phyloP scores from a whole-genome alignment of 768 basidiomycete genomes.

The Tulasnella sp. region DNA sequence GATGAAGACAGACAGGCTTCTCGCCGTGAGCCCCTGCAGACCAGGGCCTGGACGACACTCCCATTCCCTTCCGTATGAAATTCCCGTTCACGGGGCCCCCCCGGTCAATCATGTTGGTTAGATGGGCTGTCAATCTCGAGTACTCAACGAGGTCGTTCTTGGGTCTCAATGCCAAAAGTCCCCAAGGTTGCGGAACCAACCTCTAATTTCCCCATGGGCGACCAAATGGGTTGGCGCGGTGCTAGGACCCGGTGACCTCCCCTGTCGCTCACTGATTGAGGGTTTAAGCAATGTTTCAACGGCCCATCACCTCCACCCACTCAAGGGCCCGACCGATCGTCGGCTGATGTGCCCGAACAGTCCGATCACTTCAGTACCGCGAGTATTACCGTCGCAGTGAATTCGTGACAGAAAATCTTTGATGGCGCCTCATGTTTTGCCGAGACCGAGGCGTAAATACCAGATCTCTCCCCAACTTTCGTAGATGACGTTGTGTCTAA shows the following conservation, averaged over 20 bases:
- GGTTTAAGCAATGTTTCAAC: background rate
- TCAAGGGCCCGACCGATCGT: background rate
- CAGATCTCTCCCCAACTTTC: background rate
- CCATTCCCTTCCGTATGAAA: background rate
- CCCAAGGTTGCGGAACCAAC: slow-evolving; percentile 2
- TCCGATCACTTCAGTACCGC: background rate
- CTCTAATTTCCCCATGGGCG: slow-evolving; percentile 3
- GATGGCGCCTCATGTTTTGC: slow-evolving; percentile 15
- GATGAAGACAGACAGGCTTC: slow-evolving; percentile 3
- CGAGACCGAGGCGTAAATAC: background rate
- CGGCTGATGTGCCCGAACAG: slow-evolving; percentile 1
- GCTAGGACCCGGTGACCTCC: background rate
- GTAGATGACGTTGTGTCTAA: background rate
- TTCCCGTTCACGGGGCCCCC: background rate
- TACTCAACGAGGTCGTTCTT: slow-evolving; percentile 1
- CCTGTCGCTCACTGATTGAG: background rate
- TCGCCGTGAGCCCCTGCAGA: background rate
- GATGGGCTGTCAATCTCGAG: background rate
- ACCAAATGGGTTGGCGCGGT: background rate
- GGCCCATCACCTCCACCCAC: background rate
- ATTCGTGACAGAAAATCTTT: background rate
- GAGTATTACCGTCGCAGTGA: background rate
- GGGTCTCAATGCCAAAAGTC: background rate
- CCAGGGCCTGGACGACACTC: background rate
- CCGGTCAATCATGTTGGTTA: background rate